Evolutionary conservation across 2,329 filamentous ascomycete species (phyloP).

Genomic region (Venturia nashicola): DNA sequence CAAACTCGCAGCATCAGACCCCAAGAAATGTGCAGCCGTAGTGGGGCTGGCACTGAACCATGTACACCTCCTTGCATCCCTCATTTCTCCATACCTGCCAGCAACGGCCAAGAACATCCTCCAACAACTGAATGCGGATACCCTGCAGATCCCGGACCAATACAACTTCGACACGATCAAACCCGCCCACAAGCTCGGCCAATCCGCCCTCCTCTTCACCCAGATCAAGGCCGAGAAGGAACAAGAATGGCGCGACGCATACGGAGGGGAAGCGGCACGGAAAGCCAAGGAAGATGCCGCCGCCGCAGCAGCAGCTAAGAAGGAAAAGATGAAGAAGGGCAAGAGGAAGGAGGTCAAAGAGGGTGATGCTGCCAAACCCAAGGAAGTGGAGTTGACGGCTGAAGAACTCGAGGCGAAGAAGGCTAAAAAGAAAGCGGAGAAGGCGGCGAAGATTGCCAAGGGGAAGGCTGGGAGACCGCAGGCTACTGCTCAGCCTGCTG

Average conservation of each 20-base stretch:
- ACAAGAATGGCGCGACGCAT: conserved; percentile 70
- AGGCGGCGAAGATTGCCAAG: conserved; percentile 32
- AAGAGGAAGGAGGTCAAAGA: conserved; percentile 30
- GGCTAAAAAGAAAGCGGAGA: conserved; percentile 46
- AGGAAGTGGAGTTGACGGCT: conserved; percentile 41
- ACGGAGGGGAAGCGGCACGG: conserved; percentile 52
- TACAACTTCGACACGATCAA: conserved; percentile 27
- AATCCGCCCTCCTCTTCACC: conserved; percentile 69
- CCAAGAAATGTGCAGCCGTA: conserved; percentile 46
- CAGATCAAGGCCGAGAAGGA: conserved; percentile 72
- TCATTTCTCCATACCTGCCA: conserved; percentile 78
- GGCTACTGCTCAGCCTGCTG: conserved; percentile 11
- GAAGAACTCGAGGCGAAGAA: conserved; percentile 60
- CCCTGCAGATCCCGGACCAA: conserved; percentile 45
- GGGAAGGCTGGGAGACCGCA: conserved; percentile 42
- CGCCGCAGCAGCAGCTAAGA: conserved; percentile 36
- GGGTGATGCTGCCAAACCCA: conserved; percentile 19
- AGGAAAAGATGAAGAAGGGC: conserved; percentile 42
- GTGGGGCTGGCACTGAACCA: conserved; percentile 75
- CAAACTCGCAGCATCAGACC: conserved; percentile 45
- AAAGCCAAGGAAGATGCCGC: conserved; percentile 62
- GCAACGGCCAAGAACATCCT: conserved; percentile 64
- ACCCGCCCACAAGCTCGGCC: conserved; percentile 69
- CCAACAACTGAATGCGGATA: conserved; percentile 54
- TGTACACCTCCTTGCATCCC: conserved; percentile 65